phyloP scores from a whole-genome alignment of 805 yeast genomes.

The Saccharomyces eubayanus region DNA sequence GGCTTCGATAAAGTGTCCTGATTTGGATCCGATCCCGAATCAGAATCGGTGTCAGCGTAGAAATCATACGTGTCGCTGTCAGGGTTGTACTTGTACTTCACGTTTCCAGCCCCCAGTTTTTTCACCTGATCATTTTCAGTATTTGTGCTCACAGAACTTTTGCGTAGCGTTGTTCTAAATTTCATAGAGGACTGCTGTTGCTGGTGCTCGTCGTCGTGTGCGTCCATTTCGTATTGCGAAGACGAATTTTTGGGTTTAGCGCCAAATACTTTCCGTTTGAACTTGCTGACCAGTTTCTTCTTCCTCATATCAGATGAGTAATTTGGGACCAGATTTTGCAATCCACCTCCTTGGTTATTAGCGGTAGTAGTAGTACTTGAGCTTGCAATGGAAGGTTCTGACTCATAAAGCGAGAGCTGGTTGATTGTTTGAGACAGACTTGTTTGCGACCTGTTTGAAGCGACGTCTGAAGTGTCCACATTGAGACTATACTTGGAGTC shows the following conservation, averaged over 20 bases:
- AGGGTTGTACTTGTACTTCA: neutral
- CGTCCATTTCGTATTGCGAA: neutral
- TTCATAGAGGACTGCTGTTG: neutral
- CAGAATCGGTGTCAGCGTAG: neutral
- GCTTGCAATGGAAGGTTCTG: neutral
- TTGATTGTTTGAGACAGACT: neutral
- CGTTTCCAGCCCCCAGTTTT: neutral
- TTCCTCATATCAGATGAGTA: neutral
- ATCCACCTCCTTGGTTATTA: neutral
- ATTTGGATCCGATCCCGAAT: neutral
- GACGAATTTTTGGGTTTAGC: neutral
- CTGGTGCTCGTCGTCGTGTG: neutral
- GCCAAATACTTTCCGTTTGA: neutral
- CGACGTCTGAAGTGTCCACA: neutral
- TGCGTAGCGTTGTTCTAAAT: neutral
- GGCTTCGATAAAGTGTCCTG: conserved; percentile 5
- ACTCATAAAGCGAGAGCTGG: neutral
- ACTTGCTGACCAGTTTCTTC: neutral
- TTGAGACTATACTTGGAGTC: neutral
- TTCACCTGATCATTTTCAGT: neutral
- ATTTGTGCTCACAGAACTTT: neutral
- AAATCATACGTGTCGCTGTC: neutral
- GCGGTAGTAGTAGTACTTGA: neutral
- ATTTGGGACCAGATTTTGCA: neutral
- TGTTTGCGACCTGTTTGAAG: neutral